Percentiles rank a stretch among this genome's conserved stretches.
Conservation (phyloP, 176 grass and related monocot species). For the Musa acuminata region DNA sequence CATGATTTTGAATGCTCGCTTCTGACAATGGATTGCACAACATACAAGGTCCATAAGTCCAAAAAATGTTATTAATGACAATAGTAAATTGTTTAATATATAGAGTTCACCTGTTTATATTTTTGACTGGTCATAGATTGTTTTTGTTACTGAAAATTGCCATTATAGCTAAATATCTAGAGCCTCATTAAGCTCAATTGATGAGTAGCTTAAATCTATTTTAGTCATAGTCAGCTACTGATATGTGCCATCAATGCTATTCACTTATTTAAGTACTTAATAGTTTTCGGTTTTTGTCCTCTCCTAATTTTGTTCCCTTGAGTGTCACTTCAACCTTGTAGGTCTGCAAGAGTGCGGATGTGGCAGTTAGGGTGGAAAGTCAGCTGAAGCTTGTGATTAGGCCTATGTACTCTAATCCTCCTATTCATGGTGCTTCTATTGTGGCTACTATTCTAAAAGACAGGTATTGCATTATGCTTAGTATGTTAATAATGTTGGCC, state of each 20-base stretch:
- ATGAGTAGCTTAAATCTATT: neutral
- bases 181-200: neutral
- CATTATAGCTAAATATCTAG: neutral
- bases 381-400: conserved; percentile 99
- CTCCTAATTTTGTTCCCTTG: neutral
- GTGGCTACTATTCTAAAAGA: conserved; percentile 87
- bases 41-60: neutral
- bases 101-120: neutral
- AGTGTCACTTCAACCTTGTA: conserved; percentile 29
- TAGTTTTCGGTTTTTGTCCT: neutral
- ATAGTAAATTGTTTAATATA: neutral
- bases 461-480: conserved; percentile 36
- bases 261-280: neutral
- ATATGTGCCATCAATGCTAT: neutral
- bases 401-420: conserved; percentile 97
- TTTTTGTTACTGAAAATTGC: too few species aligned
- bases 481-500: neutral
- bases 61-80: neutral
- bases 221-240: neutral
- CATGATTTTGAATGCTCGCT: neutral
- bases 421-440: conserved; percentile 90
- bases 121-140: too few species aligned
- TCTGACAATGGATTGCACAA: neutral
- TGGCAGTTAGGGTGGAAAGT: conserved; percentile 86
- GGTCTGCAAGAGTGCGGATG: conserved; percentile 78